Conservation (phyloP, 305 asterid species). For the Rubia balearica region DNA sequence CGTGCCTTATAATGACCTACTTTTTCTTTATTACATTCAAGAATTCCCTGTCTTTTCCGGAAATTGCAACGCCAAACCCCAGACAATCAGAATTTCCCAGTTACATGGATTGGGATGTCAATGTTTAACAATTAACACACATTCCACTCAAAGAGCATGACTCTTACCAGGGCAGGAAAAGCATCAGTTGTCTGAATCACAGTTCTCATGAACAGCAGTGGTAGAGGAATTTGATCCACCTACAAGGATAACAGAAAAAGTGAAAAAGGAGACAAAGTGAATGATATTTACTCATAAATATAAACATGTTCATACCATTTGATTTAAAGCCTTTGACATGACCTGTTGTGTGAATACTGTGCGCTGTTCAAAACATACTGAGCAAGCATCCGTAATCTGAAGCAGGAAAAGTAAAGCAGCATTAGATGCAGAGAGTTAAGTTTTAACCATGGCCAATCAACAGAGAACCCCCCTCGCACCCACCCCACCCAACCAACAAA, state of each 20-base stretch:
- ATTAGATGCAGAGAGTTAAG: slow-evolving; percentile 10
- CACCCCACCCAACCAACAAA: not conserved
- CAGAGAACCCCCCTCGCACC: not conserved
- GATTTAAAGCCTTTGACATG: slow-evolving; percentile 71
- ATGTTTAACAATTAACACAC: not conserved
- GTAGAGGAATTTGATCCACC: slow-evolving; percentile 93
- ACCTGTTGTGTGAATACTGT: slow-evolving; percentile 97
- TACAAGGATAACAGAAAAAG: slow-evolving; percentile 26
- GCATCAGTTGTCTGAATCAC: slow-evolving; percentile 98
- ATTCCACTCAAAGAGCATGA: slow-evolving; percentile 6
- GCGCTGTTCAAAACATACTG: slow-evolving; percentile 99
- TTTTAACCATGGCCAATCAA: not conserved
- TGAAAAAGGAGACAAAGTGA: slow-evolving; percentile 12
- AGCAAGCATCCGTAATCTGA: slow-evolving; percentile 94
- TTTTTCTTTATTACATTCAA: not conserved
- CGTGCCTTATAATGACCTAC: not conserved
- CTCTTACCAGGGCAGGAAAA: slow-evolving; percentile 77
- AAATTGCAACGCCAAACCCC: not conserved
- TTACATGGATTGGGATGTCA: not conserved
- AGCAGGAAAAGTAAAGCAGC: slow-evolving; percentile 14
- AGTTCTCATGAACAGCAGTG: slow-evolving; percentile 93
- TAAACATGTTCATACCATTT: slow-evolving; percentile 59
- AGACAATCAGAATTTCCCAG: not conserved
- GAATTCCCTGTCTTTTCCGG: not conserved
- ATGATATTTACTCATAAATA: slow-evolving; percentile 1